Base-by-base conservation (phyloP, 306 rosid species). In the Castanopsis chinensis region DNA sequence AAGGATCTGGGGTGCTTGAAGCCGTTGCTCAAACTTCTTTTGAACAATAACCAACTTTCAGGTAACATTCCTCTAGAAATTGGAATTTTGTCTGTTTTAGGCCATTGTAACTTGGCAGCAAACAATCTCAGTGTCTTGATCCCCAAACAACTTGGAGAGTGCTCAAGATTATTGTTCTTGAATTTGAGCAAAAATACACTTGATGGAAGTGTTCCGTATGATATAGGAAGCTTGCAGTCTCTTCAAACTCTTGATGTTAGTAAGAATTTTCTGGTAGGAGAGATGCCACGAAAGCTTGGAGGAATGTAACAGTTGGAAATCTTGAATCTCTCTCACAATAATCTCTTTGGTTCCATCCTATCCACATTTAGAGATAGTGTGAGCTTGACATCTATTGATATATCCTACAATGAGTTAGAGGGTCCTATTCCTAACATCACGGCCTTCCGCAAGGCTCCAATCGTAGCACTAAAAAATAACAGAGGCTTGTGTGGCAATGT, bases 241-340 rank as follows among this genome's bases (percentile, higher is more conserved):
- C 78, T 90, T 15, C 43, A 17, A 55, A 55, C 33, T 19, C 85
- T 89, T 71, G 93, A 89, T 83, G 81, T 87, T 12, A 85, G 88
- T 76, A 63, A 72, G 3, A 89, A 87, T 72, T 17, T 53, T 2
- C 81, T 87, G 72, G 60, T 1, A 41, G 76, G 81, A 7, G 45
- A 33, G n/a, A 77, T 89, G 51, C 88, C 91, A 49, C 56, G 68
- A 60, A 13, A 4, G 17, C 81, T 87, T 76, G 91, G 81, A 53
- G 11, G 1, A 3, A 75, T 87, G 80, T 9, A 13, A 20, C n/a
- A 5, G 30, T 81, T 89, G 61, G 72, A 64, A 65, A 4, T 12
- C 54, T 73, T 89, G 76, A 85, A 89, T 70, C 83, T 89, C n/a
- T 87, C 91, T 14, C 82, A 77, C 33, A 89, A 89, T 41, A 56